Conservation (phyloP, 2,329 filamentous ascomycete species). For the Pseudofabraea citricarpa region DNA sequence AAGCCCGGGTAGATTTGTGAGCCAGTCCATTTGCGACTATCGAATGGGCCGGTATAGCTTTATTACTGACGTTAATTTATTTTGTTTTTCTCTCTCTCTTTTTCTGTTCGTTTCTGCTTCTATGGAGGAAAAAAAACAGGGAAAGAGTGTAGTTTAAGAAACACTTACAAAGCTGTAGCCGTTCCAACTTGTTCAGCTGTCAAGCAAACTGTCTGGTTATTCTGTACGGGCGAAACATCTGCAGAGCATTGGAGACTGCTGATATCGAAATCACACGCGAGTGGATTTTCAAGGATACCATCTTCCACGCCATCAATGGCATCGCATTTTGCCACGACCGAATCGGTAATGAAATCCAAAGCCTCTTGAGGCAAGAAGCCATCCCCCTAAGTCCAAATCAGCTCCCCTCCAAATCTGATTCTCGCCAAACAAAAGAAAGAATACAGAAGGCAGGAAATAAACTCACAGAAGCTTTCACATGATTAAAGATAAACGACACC, state of each 20-base stretch:
- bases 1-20: conserved; percentile 35
- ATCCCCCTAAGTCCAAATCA: not conserved
- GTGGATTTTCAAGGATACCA: conserved; percentile 30
- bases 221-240: conserved; percentile 5
- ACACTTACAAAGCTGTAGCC: conserved; percentile 21
- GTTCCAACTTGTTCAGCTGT: conserved; percentile 26
- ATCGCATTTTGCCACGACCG: conserved; percentile 29
- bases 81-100: no score
- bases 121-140: no score
- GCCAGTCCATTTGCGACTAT: not conserved
- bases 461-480: conserved; percentile 18
- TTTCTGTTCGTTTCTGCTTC: no score
- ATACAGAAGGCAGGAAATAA: conserved; percentile 27
- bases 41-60: conserved; percentile 19
- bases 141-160: no score
- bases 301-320: conserved; percentile 29
- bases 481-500: conserved; percentile 4
- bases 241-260: conserved; percentile 24
- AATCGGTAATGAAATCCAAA: conserved; percentile 27
- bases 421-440: no score
- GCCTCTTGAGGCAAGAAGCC: conserved; percentile 16
- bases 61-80: not conserved
- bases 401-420: not conserved
- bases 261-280: conserved; percentile 30
- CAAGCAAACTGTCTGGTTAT: conserved; percentile 21